Evolutionary conservation across 2,329 filamentous ascomycete genomes (phyloP), one percentile per base, ranked within the genome.

Genomic region (Pestalotiopsis fici): DNA sequence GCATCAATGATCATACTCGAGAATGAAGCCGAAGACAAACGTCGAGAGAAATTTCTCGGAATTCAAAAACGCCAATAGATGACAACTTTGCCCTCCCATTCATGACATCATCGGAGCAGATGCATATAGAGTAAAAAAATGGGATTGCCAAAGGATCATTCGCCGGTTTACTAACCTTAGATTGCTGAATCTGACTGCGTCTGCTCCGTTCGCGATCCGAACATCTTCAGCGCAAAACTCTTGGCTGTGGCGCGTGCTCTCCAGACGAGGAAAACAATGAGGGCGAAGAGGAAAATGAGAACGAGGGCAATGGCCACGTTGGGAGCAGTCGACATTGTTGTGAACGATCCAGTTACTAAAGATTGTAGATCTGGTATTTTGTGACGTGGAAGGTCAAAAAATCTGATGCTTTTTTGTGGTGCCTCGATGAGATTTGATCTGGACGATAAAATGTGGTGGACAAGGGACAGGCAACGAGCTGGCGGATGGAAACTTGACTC

Each of bases 221-320:
- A 65, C 63, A 65, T 65, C 4, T 57, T 57, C 18, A 59, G 57
- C 2, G 73, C 75, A 69, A 80, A 77, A 4, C 28, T 12, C 5
- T 66, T 56, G 61, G 77, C 69, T 18, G 71, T 55, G 18, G 59
- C 66, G 66, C 72, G 68, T 15, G 73, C 75, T 39, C 71, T 71
- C 66, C 72, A 78, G 60, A 66, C 50, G 2, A 71, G 35, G 15
- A 74, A 2, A 5, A 59, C 68, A 66, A 74, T 62, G 55, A 71
- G 55, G 2, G 69, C 15, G 57, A 76, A 59, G 21, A 78, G 43
- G 65, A 76, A 65, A 54, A 78, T 50, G 25, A 81, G 68, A 1
- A 74, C 67, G 7, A 80, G 47, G 23, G 73, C 74, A 65, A 80
- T 74, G 12, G 68, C 70, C 3, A 71, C 70, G 69, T 76, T 76